phyloP scores from a whole-genome alignment of 257 asterid genomes.

The Jacaranda mimosifolia region DNA sequence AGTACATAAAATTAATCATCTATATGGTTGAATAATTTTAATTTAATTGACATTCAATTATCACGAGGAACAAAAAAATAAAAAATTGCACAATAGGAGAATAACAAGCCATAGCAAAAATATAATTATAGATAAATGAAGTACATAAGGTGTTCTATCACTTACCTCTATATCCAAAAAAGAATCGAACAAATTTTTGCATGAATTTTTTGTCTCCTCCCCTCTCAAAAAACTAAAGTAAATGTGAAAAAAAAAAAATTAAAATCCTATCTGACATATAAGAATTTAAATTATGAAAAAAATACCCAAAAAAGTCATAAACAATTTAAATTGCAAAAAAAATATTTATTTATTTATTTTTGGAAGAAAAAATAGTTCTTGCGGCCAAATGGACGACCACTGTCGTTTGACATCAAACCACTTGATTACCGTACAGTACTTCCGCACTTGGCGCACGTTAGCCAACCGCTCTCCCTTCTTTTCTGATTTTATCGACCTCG shows the following conservation, averaged over 20 bases:
- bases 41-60: no score
- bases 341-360: no score
- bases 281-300: not conserved
- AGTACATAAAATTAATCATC: no score
- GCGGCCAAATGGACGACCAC: not conserved
- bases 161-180: not conserved
- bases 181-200: not conserved
- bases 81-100: no score
- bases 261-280: not conserved
- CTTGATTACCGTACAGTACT: conserved; percentile 17
- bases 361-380: not conserved
- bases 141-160: not conserved
- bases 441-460: conserved; percentile 23
- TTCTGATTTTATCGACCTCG: not conserved
- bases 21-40: no score
- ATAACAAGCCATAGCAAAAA: no score
- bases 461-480: conserved; percentile 5
- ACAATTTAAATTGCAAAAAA: conserved; percentile 7
- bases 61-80: no score
- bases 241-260: no score
- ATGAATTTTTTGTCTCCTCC: no score
- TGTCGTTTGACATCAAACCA: not conserved
- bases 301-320: not conserved
- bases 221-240: not conserved
- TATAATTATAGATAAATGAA: no score